Conservation (phyloP, 306 rosid species). For the Castanea sativa region DNA sequence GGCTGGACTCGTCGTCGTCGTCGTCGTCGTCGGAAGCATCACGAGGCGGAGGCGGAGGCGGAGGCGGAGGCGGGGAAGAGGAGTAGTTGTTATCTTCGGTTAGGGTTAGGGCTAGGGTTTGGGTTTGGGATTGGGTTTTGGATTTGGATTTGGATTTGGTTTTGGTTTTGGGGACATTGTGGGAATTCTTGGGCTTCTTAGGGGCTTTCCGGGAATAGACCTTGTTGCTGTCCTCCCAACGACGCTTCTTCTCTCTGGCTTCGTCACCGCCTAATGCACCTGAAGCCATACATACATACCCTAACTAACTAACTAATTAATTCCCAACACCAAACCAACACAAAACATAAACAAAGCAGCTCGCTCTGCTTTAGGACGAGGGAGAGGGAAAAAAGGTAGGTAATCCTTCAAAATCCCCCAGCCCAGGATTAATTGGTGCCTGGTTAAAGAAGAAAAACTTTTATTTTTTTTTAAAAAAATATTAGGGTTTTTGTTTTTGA, state of each 20-base stretch:
- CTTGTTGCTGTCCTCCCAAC: slow-evolving; percentile 42
- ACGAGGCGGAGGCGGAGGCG: not conserved
- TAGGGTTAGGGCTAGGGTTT: slow-evolving; percentile 18
- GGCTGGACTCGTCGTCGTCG: slow-evolving; percentile 44
- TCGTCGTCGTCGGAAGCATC: too few relatives aligned
- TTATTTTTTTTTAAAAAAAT: too few relatives aligned
- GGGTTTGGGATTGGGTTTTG: not conserved
- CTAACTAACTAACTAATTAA: too few relatives aligned
- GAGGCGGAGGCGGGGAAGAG: not conserved
- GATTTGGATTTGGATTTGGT: too few relatives aligned
- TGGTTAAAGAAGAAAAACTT: too few relatives aligned
- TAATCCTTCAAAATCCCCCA: too few relatives aligned
- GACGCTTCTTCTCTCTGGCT: slow-evolving; percentile 46
- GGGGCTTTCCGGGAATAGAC: slow-evolving; percentile 68
- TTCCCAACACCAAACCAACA: too few relatives aligned
- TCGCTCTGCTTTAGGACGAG: too few relatives aligned
- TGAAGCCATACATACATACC: slow-evolving; percentile 83
- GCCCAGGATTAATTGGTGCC: too few relatives aligned
- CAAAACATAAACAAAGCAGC: too few relatives aligned
- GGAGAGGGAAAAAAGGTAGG: too few relatives aligned
- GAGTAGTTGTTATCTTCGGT: slow-evolving; percentile 4
- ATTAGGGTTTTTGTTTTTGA: too few relatives aligned
- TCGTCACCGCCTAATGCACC: slow-evolving; percentile 66
- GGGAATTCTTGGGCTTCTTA: slow-evolving; percentile 46
- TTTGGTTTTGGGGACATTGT: not conserved